Base-by-base conservation (phyloP, 202 grass and related monocot species). In the Panicum virgatum region DNA sequence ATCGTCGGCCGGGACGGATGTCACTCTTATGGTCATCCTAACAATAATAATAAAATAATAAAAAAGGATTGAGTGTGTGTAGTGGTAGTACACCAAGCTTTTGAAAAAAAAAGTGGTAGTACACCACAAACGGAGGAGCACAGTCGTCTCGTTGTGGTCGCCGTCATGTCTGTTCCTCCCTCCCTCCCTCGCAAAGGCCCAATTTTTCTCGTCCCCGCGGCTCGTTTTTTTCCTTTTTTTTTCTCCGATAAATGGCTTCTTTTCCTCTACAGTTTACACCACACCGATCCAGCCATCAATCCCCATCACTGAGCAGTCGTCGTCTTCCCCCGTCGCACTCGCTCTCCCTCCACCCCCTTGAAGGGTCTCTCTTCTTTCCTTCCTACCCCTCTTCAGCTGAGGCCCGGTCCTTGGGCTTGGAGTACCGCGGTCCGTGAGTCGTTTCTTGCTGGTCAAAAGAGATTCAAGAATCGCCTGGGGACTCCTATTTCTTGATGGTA, bases 401-500 rank as follows among this genome's bases (percentile, higher is more conserved):
- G n/a, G 46, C 51, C 46, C 32, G 16, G 38, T 73, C 36, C 59
- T 32, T 40, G 61, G 56, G n/a, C n/a, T n/a, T n/a, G n/a, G n/a
- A 68, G 50, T 25, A 76, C 42, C 62, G 15, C 63, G 42, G 50
- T 53, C 7, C 10, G 16, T 36, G 12, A n/a, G 71, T 25, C 4
- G 27, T 39, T 36, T 58, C 72, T 58, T 60, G 71, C 38, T 74
- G 54, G 73, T 63, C 59, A 37, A 26, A 65, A 29, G 52, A 2
- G 34, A 36, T 64, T 11, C 47, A 45, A 77, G 63, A 32, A 54
- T 43, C 78, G 12, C 10, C 76, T 14, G 27, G 20, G 45, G 38
- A 10, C 39, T 50, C 63, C 12, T 69, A 22, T 42, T 80, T 69
- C 85, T 76, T 82, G 42, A 62, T 26, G 85, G 85, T 87, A 87